phyloP scores from a whole-genome alignment of 2,329 filamentous ascomycete species.

The Leptodontidium sp. region DNA sequence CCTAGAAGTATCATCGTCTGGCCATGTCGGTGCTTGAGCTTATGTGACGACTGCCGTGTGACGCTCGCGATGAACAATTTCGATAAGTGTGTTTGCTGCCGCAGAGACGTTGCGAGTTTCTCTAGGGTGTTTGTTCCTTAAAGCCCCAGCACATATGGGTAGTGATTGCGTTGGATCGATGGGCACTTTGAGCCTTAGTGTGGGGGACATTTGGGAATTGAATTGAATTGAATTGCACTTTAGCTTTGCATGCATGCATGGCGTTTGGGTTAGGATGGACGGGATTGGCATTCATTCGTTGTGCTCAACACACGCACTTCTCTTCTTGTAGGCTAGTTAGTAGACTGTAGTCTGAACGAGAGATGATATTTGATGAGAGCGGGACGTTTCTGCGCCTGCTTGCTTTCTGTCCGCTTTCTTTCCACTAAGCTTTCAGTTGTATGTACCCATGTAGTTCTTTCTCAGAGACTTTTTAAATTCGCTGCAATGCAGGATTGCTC shows the following conservation, averaged over 20 bases:
- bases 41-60: slow-evolving; percentile 95
- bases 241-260: slow-evolving; percentile 16
- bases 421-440: no score
- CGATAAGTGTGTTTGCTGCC: slow-evolving; percentile 93
- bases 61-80: slow-evolving; percentile 97
- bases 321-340: slow-evolving; percentile 5
- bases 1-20: slow-evolving; percentile 91
- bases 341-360: slow-evolving; percentile 12
- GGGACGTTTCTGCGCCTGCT: background rate
- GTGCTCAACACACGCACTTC: background rate
- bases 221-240: background rate
- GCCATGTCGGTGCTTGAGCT: slow-evolving; percentile 93
- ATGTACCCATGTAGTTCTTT: background rate
- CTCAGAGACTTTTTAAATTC: no score
- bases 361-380: background rate
- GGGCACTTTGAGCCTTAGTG: background rate
- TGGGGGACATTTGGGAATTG: background rate
- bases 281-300: slow-evolving; percentile 7
- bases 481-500: no score
- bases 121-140: slow-evolving; percentile 87
- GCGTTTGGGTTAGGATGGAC: slow-evolving; percentile 12
- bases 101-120: slow-evolving; percentile 87
- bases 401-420: background rate
- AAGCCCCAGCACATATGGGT: background rate
- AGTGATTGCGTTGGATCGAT: background rate